Conservation (phyloP, 2,329 filamentous ascomycete species). For the Coleophoma crateriformis region DNA sequence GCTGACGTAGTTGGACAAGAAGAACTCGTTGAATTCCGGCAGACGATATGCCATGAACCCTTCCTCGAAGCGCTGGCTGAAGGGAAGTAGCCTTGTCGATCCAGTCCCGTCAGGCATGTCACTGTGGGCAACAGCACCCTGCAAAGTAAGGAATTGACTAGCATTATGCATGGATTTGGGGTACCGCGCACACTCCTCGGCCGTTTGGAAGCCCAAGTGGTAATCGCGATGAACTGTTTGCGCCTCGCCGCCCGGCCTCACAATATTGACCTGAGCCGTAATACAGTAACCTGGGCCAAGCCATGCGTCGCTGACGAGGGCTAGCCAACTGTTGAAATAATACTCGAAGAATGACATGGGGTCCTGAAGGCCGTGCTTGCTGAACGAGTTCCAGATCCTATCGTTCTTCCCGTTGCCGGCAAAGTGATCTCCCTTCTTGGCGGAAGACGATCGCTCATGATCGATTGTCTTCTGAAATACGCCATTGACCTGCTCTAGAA, state of each 20-base stretch:
- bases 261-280: constrained; percentile 58
- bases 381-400: constrained; percentile 62
- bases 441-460: constrained; percentile 7
- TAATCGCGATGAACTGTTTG: constrained; percentile 58
- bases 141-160: constrained; percentile 52
- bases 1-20: constrained; percentile 44
- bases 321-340: constrained; percentile 55
- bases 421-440: constrained; percentile 53
- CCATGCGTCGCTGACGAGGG: constrained; percentile 46
- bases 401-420: constrained; percentile 48
- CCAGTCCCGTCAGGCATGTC: constrained; percentile 54
- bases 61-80: constrained; percentile 48
- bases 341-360: constrained; percentile 48
- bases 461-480: not conserved
- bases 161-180: constrained; percentile 48
- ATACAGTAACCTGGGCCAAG: constrained; percentile 55
- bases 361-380: constrained; percentile 50
- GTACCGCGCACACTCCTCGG: constrained; percentile 37
- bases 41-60: constrained; percentile 54
- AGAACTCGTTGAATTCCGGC: constrained; percentile 47
- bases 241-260: constrained; percentile 50
- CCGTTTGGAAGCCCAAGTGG: constrained; percentile 56
- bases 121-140: constrained; percentile 57
- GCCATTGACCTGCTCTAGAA: no score
- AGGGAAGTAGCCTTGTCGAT: constrained; percentile 55